phyloP scores from a whole-genome alignment of 2,329 filamentous ascomycete species.

The Didymella glomerata region DNA sequence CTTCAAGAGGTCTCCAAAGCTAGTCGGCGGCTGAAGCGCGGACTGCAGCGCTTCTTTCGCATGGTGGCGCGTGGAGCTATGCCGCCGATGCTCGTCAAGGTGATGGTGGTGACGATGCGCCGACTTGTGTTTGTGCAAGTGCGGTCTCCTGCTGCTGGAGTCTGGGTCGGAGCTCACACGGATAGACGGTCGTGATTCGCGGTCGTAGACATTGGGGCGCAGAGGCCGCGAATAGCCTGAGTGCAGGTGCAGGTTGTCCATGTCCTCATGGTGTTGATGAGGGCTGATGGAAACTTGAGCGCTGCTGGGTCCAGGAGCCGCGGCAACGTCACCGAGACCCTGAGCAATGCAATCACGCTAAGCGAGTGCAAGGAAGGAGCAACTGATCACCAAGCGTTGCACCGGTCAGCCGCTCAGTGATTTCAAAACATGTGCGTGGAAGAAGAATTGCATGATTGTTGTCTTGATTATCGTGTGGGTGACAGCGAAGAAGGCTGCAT shows the following conservation, averaged over 20 bases:
- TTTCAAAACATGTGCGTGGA: background rate
- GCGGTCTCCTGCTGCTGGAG: slow-evolving; percentile 17
- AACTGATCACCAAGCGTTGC: background rate
- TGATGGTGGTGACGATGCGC: slow-evolving; percentile 39
- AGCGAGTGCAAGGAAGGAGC: slow-evolving; percentile 9
- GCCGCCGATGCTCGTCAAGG: slow-evolving; percentile 38
- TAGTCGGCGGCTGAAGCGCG: slow-evolving; percentile 55
- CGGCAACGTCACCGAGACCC: slow-evolving; percentile 18
- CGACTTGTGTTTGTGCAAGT: slow-evolving; percentile 36
- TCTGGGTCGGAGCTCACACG: slow-evolving; percentile 41
- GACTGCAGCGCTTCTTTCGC: slow-evolving; percentile 56
- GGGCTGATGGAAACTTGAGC: slow-evolving; percentile 9
- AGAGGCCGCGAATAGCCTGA: slow-evolving; percentile 28
- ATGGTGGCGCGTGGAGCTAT: slow-evolving; percentile 44
- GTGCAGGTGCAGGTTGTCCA: slow-evolving; percentile 36
- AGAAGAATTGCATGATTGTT: background rate
- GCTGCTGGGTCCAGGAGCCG: slow-evolving; percentile 12
- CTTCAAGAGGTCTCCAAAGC: slow-evolving; percentile 55
- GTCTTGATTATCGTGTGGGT: background rate
- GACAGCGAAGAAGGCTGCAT: background rate
- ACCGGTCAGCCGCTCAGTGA: background rate
- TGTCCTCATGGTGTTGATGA: slow-evolving; percentile 33
- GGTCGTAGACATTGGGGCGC: slow-evolving; percentile 38
- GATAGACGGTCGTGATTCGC: slow-evolving; percentile 27
- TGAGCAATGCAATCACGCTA: slow-evolving; percentile 7